Evolutionary conservation across 2,329 filamentous ascomycete species (phyloP).

Genomic region (Cladosporium sp.): DNA sequence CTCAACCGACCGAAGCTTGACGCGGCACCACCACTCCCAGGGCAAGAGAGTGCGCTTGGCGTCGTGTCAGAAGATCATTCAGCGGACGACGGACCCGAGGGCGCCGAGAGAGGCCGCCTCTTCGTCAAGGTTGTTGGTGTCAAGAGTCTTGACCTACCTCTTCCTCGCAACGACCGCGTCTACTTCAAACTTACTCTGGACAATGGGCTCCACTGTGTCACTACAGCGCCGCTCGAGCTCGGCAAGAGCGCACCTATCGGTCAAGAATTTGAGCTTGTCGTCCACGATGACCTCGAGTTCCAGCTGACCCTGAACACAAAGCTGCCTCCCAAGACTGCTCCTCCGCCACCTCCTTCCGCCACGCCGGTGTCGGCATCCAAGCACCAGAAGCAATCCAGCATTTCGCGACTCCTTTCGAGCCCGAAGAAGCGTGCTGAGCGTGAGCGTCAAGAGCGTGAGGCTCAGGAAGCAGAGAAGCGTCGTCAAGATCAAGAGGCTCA

Average conservation of each 20-base stretch:
- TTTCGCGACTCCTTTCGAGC: conserved; percentile 87
- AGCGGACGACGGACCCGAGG: conserved; percentile 60
- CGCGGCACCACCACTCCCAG: conserved; percentile 75
- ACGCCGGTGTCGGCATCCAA: conserved; percentile 59
- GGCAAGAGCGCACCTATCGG: conserved; percentile 90
- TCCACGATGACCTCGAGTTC: conserved; percentile 97
- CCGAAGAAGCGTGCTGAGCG: conserved; percentile 96
- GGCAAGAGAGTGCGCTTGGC: conserved; percentile 69
- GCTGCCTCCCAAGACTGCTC: conserved; percentile 67
- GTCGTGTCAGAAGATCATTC: conserved; percentile 68
- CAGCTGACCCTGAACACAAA: conserved; percentile 96
- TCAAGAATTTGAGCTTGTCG: conserved; percentile 96
- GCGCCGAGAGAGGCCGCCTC: conserved; percentile 75
- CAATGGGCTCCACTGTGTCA: conserved; percentile 96
- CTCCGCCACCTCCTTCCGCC: conserved; percentile 27
- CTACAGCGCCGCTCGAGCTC: conserved; percentile 90
- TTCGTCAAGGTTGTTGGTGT: conserved; percentile 99
- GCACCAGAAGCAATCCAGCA: conserved; percentile 74
- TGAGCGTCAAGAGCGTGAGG: conserved; percentile 77
- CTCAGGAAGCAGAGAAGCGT: conserved; percentile 60
- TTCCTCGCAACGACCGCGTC: conserved; percentile 84
- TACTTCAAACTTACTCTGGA: conserved; percentile 97
- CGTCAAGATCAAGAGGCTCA: conserved; percentile 38
- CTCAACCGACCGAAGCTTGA: conserved; percentile 47
- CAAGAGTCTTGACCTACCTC: conserved; percentile 86